phyloP scores from a whole-genome alignment of 768 basidiomycete genomes.

The Candolleomyces aberdarensis region DNA sequence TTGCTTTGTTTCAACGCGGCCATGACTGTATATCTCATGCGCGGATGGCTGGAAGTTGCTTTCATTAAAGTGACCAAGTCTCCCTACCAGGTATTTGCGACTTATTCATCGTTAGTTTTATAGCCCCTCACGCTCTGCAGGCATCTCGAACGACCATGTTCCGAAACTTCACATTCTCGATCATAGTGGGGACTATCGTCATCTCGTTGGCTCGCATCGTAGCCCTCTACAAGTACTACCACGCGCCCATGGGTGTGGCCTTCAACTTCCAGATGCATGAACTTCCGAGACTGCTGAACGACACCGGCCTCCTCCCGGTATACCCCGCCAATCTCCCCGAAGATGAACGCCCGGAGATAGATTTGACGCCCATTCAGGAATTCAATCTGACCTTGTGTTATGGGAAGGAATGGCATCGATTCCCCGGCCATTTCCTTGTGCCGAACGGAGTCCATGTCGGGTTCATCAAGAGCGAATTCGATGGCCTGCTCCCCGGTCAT shows the following conservation, averaged over 20 bases:
- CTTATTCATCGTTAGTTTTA: background rate
- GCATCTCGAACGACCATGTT: constrained; percentile 77
- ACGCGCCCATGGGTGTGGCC: constrained; percentile 75
- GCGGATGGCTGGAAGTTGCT: constrained; percentile 80
- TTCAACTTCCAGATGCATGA: constrained; percentile 73
- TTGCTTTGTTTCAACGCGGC: constrained; percentile 93
- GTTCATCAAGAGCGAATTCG: constrained; percentile 90
- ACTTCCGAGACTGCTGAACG: constrained; percentile 78
- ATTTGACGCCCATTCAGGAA: constrained; percentile 62
- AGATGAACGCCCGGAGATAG: constrained; percentile 49
- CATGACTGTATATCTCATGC: constrained; percentile 76
- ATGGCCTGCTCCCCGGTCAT: constrained; percentile 83
- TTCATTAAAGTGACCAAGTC: constrained; percentile 80
- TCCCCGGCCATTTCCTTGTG: constrained; percentile 86
- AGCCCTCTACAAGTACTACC: constrained; percentile 87
- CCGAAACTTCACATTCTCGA: constrained; percentile 66
- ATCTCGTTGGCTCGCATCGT: constrained; percentile 78
- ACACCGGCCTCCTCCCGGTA: constrained; percentile 58
- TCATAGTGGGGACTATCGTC: constrained; percentile 61
- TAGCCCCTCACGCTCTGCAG: constrained; percentile 35
- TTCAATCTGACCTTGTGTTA: constrained; percentile 79
- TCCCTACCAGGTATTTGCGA: constrained; percentile 63
- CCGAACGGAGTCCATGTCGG: constrained; percentile 80
- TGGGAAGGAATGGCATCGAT: constrained; percentile 96
- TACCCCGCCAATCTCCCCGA: constrained; percentile 32